A percentile compares a stretch with the other conserved stretches of the same genome.
These are phyloP conservation scores for Xerocomellus intermedius DNA, from an alignment of 768 basidiomycete species.

Conservation along the genomic window DNA sequence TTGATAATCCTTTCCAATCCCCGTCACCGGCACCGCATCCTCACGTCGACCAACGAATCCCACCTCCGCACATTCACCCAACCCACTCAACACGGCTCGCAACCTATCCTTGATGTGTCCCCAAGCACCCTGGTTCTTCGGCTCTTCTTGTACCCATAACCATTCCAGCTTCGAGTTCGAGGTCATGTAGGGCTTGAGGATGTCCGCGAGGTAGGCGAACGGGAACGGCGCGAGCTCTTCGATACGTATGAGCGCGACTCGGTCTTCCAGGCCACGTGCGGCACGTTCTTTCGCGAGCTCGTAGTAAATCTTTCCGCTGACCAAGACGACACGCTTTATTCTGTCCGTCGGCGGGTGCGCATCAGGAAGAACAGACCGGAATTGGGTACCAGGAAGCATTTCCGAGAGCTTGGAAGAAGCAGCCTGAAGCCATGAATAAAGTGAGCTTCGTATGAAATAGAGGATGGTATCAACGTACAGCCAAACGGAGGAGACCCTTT, in stretches of 20 bases:
- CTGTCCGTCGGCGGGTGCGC: slow-evolving; percentile 29
- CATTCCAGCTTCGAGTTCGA: slow-evolving; percentile 38
- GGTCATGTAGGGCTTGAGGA: slow-evolving; percentile 45
- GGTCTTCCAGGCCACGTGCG: slow-evolving; percentile 41
- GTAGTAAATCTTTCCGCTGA: slow-evolving; percentile 87
- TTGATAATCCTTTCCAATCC: slow-evolving; percentile 66
- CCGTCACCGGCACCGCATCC: slow-evolving; percentile 76
- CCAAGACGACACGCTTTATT: slow-evolving; percentile 65
- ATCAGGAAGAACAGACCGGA: slow-evolving; percentile 69
- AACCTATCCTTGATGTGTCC: slow-evolving; percentile 62
- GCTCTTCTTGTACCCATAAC: slow-evolving; percentile 84
- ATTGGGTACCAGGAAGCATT: slow-evolving; percentile 54
- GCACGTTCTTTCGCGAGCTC: slow-evolving; percentile 74
- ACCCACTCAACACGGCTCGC: slow-evolving; percentile 44
- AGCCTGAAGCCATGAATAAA: slow-evolving; percentile 43
- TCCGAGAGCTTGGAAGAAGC: slow-evolving; percentile 69
- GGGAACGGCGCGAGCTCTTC: slow-evolving; percentile 93
- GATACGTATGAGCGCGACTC: slow-evolving; percentile 69
- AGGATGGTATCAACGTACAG: slow-evolving; percentile 46
- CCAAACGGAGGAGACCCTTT: slow-evolving; percentile 75
- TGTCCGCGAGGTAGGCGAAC: slow-evolving; percentile 49
- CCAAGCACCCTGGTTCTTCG: slow-evolving; percentile 84
- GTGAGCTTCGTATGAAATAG: neutral
- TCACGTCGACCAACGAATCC: slow-evolving; percentile 66
- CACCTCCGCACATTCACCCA: slow-evolving; percentile 37